Evolutionary conservation across 2,329 filamentous ascomycete species (phyloP).

Genomic region (Aspergillus brasiliensis): DNA sequence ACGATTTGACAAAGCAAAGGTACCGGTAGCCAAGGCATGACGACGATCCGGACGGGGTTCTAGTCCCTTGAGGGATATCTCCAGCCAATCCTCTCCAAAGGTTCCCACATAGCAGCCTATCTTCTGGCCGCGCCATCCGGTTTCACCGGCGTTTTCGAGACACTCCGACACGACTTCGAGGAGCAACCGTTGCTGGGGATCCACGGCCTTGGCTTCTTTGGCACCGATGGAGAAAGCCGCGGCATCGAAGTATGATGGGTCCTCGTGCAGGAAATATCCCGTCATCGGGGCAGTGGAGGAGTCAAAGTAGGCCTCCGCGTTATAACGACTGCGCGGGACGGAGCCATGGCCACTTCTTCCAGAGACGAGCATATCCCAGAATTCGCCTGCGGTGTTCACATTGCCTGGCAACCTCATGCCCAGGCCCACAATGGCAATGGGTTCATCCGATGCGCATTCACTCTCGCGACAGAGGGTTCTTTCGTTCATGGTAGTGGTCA

Average conservation of each 20-base stretch:
- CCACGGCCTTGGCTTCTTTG: slow-evolving; percentile 22
- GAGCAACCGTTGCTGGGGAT: slow-evolving; percentile 37
- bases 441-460: background rate
- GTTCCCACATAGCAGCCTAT: slow-evolving; percentile 31
- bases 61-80: slow-evolving; percentile 17
- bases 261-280: slow-evolving; percentile 33
- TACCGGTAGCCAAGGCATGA: slow-evolving; percentile 12
- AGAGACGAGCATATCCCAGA: background rate
- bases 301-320: slow-evolving; percentile 26
- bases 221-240: slow-evolving; percentile 22
- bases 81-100: slow-evolving; percentile 30
- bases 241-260: slow-evolving; percentile 28
- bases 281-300: background rate
- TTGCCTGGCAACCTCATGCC: background rate
- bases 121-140: slow-evolving; percentile 31
- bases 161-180: slow-evolving; percentile 37
- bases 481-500: no score
- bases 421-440: background rate
- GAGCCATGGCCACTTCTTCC: background rate
- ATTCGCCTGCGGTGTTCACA: background rate
- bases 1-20: slow-evolving; percentile 11
- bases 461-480: no score
- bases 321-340: slow-evolving; percentile 24
- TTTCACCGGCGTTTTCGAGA: slow-evolving; percentile 32
- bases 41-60: background rate